Evolutionary conservation across 129 eudicot genomes (phyloP).

Genomic region (Centaurea solstitialis): DNA sequence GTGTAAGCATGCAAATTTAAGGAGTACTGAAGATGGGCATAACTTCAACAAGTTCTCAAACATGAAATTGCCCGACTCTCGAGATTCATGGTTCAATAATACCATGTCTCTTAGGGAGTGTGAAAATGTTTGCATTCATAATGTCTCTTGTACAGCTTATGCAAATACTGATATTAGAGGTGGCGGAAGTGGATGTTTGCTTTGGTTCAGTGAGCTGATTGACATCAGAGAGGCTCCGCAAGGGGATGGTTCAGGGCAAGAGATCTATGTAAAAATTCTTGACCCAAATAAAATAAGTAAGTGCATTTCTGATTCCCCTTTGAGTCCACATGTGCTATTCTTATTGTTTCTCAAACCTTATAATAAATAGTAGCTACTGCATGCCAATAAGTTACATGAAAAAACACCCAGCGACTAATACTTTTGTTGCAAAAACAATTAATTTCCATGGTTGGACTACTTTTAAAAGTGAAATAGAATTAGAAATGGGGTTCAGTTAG

Average conservation of each 20-base stretch:
- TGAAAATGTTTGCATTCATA: slow-evolving; percentile 11
- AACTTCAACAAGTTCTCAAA: slow-evolving; percentile 21
- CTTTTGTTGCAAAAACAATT: too few species aligned
- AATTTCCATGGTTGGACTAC: too few species aligned
- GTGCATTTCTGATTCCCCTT: slow-evolving; percentile 8
- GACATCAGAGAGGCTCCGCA: slow-evolving; percentile 21
- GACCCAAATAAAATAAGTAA: slow-evolving; percentile 9
- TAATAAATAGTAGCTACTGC: too few species aligned
- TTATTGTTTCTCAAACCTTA: too few species aligned
- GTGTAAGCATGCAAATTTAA: slow-evolving; percentile 4
- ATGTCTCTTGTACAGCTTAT: slow-evolving; percentile 34
- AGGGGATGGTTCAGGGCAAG: slow-evolving; percentile 31
- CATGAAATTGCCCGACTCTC: slow-evolving; percentile 37
- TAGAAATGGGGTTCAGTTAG: too few species aligned
- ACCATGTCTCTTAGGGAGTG: slow-evolving; percentile 34
- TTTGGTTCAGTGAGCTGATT: slow-evolving; percentile 32
- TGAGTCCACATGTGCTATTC: too few species aligned
- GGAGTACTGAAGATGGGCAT: slow-evolving; percentile 4
- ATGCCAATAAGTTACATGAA: too few species aligned
- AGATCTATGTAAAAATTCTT: slow-evolving; percentile 33
- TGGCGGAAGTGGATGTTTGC: slow-evolving; percentile 31
- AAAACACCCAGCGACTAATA: too few species aligned
- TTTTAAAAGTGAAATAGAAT: too few species aligned
- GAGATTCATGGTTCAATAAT: slow-evolving; percentile 12
- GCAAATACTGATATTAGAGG: slow-evolving; percentile 30